phyloP scores from a whole-genome alignment of 176 grass and related monocot species.

The Musa itinerans region DNA sequence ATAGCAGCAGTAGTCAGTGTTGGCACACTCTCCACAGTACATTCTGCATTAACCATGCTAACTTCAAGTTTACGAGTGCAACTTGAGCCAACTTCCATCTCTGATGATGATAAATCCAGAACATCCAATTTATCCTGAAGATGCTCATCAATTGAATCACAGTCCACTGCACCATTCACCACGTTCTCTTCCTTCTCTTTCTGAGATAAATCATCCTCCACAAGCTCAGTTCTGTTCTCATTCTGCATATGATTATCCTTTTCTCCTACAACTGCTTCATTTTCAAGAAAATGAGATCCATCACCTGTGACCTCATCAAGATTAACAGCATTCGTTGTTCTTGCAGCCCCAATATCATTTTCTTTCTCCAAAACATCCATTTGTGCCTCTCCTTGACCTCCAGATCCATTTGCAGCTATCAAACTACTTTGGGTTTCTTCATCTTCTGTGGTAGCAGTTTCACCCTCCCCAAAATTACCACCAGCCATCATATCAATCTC shows the following conservation, averaged over 20 bases:
- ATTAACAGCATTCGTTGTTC: not conserved
- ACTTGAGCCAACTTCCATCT: not conserved
- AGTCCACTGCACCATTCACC: not conserved
- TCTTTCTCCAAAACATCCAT: not conserved
- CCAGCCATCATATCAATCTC: not conserved
- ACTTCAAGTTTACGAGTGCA: not conserved
- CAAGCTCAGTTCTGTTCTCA: too few species aligned
- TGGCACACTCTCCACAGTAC: not conserved
- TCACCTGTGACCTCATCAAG: not conserved
- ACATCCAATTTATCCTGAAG: not conserved
- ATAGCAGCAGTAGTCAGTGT: not conserved
- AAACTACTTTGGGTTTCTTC: not conserved
- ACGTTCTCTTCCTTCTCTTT: too few species aligned
- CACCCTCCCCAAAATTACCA: not conserved
- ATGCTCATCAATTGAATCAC: not conserved
- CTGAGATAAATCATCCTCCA: too few species aligned
- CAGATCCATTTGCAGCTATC: not conserved
- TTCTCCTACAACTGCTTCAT: not conserved
- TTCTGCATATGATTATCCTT: too few species aligned
- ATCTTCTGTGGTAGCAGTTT: not conserved
- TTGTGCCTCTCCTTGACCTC: not conserved
- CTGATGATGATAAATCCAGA: not conserved
- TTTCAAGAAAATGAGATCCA: not conserved
- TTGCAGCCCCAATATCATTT: not conserved
- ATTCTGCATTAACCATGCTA: not conserved